These are phyloP conservation scores for Solanum rostratum DNA, from an alignment of 257 asterid genomes.

Conservation along the genomic window DNA sequence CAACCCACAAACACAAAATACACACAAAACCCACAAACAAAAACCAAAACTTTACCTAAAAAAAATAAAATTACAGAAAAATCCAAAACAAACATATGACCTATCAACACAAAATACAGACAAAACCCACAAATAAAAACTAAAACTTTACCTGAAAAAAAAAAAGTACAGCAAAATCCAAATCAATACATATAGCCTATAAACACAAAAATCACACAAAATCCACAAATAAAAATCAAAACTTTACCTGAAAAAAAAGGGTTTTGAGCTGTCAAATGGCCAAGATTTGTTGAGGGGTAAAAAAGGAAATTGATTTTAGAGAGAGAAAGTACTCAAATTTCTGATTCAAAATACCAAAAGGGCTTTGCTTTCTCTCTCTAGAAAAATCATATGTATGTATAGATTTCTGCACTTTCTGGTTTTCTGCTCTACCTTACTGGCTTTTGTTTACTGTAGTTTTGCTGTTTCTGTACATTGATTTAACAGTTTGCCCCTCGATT, in stretches of 20 bases:
- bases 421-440: constrained; percentile 1
- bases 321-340: background rate
- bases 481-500: constrained; percentile 12
- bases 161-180: background rate
- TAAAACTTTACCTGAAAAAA: background rate
- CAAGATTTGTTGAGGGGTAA: background rate
- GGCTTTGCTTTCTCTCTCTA: constrained; percentile 2
- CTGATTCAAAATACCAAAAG: background rate
- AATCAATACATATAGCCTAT: background rate
- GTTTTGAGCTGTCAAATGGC: background rate
- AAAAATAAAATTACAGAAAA: background rate
- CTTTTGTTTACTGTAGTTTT: constrained; percentile 14
- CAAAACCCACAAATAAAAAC: background rate
- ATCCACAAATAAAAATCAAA: background rate
- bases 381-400: background rate
- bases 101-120: background rate
- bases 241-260: background rate
- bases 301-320: background rate
- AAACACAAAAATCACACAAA: background rate
- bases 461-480: constrained; percentile 18
- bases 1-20: background rate
- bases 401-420: background rate
- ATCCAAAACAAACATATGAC: background rate
- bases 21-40: background rate
- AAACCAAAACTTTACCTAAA: background rate